These are phyloP conservation scores for Chlamydomonas urium DNA, from an alignment of 139 green algal genomes.

Conservation along the genomic window DNA sequence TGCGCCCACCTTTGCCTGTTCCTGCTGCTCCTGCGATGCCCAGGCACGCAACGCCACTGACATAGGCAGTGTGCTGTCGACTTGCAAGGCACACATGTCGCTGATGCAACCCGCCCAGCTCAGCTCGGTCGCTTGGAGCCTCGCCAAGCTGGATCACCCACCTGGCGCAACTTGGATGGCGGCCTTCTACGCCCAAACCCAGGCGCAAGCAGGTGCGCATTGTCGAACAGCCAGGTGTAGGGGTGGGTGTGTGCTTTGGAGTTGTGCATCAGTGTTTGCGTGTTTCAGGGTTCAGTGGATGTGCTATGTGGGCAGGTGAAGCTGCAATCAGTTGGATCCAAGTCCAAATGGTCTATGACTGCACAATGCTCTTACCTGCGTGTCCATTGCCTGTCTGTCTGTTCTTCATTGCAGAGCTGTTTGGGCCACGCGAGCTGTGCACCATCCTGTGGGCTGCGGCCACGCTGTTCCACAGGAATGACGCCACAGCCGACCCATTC, in stretches of 20 bases:
- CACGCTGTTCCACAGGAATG: not conserved
- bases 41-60: not conserved
- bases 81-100: not conserved
- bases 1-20: not conserved
- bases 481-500: no score
- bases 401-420: not conserved
- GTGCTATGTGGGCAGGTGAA: no score
- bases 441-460: not conserved
- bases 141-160: not conserved
- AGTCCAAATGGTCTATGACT: not conserved
- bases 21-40: not conserved
- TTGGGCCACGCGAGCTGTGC: conserved; percentile 1
- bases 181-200: not conserved
- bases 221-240: not conserved
- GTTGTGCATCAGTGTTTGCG: not conserved
- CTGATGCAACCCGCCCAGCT: not conserved
- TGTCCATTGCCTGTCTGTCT: not conserved
- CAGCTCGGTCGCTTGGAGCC: not conserved
- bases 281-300: not conserved
- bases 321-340: not conserved
- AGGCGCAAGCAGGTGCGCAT: not conserved
- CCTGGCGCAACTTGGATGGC: not conserved
- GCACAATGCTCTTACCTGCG: not conserved
- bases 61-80: not conserved
- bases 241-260: not conserved